Base-by-base conservation (phyloP, 2,329 filamentous ascomycete genomes). In the Trichoderma lentiforme region DNA sequence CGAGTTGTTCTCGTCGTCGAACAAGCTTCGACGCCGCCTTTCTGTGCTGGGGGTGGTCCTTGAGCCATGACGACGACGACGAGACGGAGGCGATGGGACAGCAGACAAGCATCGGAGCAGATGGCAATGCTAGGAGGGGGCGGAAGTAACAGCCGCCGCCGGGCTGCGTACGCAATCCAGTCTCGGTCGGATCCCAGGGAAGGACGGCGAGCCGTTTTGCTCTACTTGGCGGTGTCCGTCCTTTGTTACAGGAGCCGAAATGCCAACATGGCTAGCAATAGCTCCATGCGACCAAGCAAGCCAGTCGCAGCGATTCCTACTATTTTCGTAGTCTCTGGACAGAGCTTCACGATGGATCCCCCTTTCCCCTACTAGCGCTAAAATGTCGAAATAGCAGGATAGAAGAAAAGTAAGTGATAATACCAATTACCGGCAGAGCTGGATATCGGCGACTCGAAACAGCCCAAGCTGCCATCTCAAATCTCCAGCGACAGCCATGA, bases 401-500 rank as follows among this genome's bases (percentile, higher is more conserved):
- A 28, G 18, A n/a, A 28, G 64, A 14, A 3, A 12, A 12, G n/a
- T 24, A 1, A 32, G n/a, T 32, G 6, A n/a, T 30, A 2, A 18
- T 26, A 28, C 4, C 32, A 5, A 39, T 26, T 39, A 39, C 36
- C 18, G 57, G 57, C n/a, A 32, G 53, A 60, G 56, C 34, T 69
- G 57, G 66, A 30, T 69, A 43, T 69, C 66, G 57, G 66, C 57
- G 39, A 62, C 26, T 62, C 39, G 28, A 51, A 18, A 24, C n/a
- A 34, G 39, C 21, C 57, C 53, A 53, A 62, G 28, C 30, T 53
- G 57, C 67, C 43, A 34, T 63, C 57, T 39, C 60, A n/a, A 57
- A 56, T 32, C 12, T 62, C 24, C 30, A 71, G 70, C 70, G 70
- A 71, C 70, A 67, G 70, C 70, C 70, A 71, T 63, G 24, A 15